Evolutionary conservation across 306 rosid genomes (phyloP).

Genomic region (Quillaja saponaria): DNA sequence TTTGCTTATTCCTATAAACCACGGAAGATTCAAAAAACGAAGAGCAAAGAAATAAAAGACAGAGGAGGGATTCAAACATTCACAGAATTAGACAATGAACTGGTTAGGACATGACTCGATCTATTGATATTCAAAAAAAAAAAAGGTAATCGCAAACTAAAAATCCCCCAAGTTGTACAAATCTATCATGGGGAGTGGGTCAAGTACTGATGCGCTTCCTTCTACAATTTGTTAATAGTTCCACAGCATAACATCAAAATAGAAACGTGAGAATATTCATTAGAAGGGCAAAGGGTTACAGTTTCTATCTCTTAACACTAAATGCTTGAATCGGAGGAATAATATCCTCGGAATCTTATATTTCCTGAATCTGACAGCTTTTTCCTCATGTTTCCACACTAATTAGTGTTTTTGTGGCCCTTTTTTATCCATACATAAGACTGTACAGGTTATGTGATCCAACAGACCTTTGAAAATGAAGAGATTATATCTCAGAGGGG

Average conservation of each 20-base stretch:
- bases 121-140: neutral
- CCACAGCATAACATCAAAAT: slow-evolving; percentile 21
- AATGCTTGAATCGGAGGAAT: no score
- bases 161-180: neutral
- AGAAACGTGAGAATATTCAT: slow-evolving; percentile 5
- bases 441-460: no score
- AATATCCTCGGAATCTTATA: no score
- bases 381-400: no score
- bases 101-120: slow-evolving; percentile 3
- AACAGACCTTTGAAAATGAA: no score
- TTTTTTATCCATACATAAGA: no score
- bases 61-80: neutral
- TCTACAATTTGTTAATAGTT: neutral
- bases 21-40: neutral
- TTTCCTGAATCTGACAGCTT: no score
- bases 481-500: no score
- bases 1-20: neutral
- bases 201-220: neutral
- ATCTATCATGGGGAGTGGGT: neutral
- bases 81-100: slow-evolving; percentile 6
- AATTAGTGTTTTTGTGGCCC: no score
- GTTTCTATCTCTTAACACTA: no score
- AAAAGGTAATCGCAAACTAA: neutral
- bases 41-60: slow-evolving; percentile 5
- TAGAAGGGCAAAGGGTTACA: slow-evolving; percentile 9